Base-by-base conservation (phyloP, 1,139 yeast species). In the Pichia sp. region DNA sequence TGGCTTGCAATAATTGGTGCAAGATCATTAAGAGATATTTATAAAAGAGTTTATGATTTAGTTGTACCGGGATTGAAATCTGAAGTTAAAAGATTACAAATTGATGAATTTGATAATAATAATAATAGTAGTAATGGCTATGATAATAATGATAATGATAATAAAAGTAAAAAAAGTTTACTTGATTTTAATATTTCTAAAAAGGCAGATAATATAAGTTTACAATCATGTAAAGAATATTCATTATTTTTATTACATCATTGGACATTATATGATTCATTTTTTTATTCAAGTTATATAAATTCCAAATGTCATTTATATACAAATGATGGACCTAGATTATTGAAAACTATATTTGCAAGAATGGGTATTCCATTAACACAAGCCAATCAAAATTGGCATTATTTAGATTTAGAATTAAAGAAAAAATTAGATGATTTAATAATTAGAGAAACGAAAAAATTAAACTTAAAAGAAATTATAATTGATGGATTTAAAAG, bases 1-100 rank as follows among this genome's bases (percentile, higher is more conserved):
- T 94, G 99, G 99, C 71, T 89, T 6, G 78, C 96, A 0, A 83
- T 92, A 2, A 78, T 92, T 8, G 98, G 98, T 1, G 81, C 95
- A 1, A 83, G 95, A 0, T 84, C 97, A 1, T 68, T 89, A 38
- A 94, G 87, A 56, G 74, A 76, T 30, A 79, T 79, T 53, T 81
- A 83, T 58, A 92, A 96, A 3, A 85, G 82, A 51, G 81, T 89
- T 0, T 90, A 89, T 65, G 79, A 82, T 50, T 72, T 78, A 44
- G 68, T 88, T 48, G 82, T 81, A 54, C 95, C 95, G 1, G 70
- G 89, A 7, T 70, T 86, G 54, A 80, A 79, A 56, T 95, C 88
- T 52, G 99, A 94, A 66, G 96, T 89, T 18, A 73, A 75, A 40
- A 78, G 98, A 60, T 69, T 90, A 54, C 66, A 63, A 46, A 44